Percentiles rank a stretch among this genome's conserved stretches.
phyloP scores from a whole-genome alignment of 768 basidiomycete species.

The Russula griseocarnosa region DNA sequence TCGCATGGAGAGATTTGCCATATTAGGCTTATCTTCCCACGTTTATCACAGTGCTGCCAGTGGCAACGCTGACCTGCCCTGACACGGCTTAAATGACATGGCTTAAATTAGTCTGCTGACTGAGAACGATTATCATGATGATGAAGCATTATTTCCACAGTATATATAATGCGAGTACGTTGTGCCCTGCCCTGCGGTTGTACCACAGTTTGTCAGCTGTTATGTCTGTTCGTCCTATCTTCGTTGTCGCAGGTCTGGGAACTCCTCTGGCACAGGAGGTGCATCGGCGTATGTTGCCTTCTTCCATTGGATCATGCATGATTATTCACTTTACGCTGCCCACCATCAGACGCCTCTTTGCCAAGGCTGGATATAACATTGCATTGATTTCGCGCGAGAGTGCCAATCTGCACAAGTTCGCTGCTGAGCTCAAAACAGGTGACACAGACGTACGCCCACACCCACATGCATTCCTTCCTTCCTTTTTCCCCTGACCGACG shows the following conservation, averaged over 20 bases:
- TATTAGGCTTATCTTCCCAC: constrained; percentile 11
- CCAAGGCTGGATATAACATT: constrained; percentile 40
- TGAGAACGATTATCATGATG: no score
- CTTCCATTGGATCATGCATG: background rate
- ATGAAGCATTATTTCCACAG: background rate
- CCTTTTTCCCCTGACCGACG: background rate
- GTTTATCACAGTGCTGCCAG: constrained; percentile 3
- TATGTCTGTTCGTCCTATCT: constrained; percentile 37
- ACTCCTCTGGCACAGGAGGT: constrained; percentile 41
- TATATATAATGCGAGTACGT: background rate
- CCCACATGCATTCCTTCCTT: no score
- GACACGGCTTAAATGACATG: background rate
- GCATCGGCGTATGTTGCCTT: constrained; percentile 38
- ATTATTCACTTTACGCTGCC: background rate
- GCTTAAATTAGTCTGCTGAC: constrained; percentile 3
- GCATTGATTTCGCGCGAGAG: constrained; percentile 40
- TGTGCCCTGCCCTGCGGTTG: no score
- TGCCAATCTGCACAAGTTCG: constrained; percentile 35
- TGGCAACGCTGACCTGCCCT: background rate
- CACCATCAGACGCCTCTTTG: constrained; percentile 36
- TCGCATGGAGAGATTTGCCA: background rate
- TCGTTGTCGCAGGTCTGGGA: constrained; percentile 43
- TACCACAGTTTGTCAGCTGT: constrained; percentile 2
- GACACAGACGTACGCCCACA: constrained; percentile 36
- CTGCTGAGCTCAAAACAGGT: constrained; percentile 35